phyloP scores from a whole-genome alignment of 768 basidiomycete species.

The Mycena olivaceomarginata region DNA sequence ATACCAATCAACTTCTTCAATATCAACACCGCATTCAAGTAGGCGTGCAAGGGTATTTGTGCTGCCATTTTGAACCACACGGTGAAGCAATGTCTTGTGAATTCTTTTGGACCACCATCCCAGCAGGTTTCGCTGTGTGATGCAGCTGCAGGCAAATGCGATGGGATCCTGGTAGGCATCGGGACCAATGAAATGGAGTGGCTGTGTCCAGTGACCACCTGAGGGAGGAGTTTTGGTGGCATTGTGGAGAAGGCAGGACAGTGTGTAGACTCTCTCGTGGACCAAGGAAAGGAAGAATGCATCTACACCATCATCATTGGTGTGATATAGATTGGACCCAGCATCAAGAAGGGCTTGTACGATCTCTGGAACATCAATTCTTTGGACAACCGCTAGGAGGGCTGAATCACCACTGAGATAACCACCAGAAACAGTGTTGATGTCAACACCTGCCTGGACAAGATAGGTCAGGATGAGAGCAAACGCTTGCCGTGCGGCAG shows the following conservation, averaged over 20 bases:
- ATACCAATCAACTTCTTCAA: background rate
- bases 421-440: too few relatives aligned
- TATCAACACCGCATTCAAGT: constrained; percentile 4
- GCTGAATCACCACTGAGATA: too few relatives aligned
- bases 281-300: too few relatives aligned
- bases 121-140: constrained; percentile 9
- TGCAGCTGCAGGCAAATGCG: constrained; percentile 7
- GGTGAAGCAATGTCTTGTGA: constrained; percentile 9
- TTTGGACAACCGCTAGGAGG: constrained; percentile 1
- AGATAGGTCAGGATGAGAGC: constrained; percentile 9
- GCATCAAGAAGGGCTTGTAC: constrained; percentile 24
- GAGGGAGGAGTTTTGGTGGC: background rate
- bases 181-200: too few relatives aligned
- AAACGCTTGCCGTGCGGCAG: background rate
- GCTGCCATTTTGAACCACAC: constrained; percentile 10
- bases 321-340: background rate
- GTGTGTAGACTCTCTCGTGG: too few relatives aligned
- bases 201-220: constrained; percentile 5
- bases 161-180: background rate
- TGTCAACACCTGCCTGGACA: background rate
- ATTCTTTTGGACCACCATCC: background rate
- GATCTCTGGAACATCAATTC: background rate
- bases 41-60: background rate
- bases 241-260: background rate
- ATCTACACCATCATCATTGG: too few relatives aligned